Evolutionary conservation across 306 rosid genomes (phyloP).

Genomic region (Ceratonia siliqua): DNA sequence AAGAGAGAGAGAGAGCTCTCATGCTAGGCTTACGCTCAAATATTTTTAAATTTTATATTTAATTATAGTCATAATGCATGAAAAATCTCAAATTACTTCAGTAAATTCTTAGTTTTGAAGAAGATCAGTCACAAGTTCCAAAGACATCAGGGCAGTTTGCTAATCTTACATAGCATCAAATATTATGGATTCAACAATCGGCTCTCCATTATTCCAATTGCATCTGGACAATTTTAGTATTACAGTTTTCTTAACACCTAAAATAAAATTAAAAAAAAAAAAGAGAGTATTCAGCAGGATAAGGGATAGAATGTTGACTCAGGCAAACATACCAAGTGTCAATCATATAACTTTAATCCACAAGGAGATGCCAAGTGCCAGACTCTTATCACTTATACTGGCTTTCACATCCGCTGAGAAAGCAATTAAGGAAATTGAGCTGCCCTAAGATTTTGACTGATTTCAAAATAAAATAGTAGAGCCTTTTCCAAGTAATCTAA

Average conservation of each 20-base stretch:
- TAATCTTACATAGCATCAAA: not conserved
- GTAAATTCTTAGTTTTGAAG: not conserved
- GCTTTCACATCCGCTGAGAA: slow-evolving; percentile 6
- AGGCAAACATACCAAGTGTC: not conserved
- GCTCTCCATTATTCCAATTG: not conserved
- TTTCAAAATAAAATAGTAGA: not conserved
- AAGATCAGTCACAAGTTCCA: not conserved
- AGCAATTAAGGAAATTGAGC: not conserved
- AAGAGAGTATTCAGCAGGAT: not conserved
- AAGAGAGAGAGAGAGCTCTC: too few species aligned
- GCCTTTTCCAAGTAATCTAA: not conserved
- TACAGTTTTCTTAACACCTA: not conserved
- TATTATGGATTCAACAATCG: not conserved
- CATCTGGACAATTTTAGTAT: slow-evolving; percentile 1
- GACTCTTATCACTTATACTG: not conserved
- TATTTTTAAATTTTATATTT: not conserved
- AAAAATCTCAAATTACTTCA: slow-evolving; percentile 6
- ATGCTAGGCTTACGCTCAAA: too few species aligned
- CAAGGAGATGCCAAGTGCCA: not conserved
- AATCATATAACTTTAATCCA: not conserved
- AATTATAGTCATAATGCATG: slow-evolving; percentile 4
- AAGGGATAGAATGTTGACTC: not conserved
- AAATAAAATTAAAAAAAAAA: not conserved
- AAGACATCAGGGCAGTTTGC: not conserved
- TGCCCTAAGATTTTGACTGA: not conserved